Evolutionary conservation across 1,284 basidiomycete species (phyloP).

Genomic region (Ceratobasidium sp.): DNA sequence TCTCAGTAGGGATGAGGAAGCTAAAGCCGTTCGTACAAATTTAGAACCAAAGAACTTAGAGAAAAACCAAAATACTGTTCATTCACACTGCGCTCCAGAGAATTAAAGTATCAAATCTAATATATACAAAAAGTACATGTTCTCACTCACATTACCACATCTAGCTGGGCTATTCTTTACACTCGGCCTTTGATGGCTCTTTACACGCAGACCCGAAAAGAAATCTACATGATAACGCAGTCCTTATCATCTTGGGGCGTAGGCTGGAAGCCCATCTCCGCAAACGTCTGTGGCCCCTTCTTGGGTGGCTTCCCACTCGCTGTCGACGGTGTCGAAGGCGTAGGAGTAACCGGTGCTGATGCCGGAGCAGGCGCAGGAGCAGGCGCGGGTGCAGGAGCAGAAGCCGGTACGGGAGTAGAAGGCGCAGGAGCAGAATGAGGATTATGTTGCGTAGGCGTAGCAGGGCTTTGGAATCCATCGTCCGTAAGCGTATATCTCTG

Average conservation of each 20-base stretch:
- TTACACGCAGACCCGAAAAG: background rate
- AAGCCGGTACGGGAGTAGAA: conserved; percentile 6
- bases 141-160: background rate
- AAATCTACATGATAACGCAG: conserved; percentile 54
- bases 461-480: conserved; percentile 24
- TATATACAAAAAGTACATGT: conserved; percentile 26
- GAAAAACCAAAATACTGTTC: no score
- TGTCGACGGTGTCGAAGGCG: conserved; percentile 26
- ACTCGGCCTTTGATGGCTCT: background rate
- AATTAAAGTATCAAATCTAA: conserved; percentile 1
- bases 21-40: no score
- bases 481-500: conserved; percentile 32
- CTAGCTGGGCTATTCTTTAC: background rate
- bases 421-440: background rate
- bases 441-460: background rate
- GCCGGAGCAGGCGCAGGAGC: conserved; percentile 44
- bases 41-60: no score
- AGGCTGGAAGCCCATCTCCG: conserved; percentile 62
- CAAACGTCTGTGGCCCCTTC: conserved; percentile 59
- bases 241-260: conserved; percentile 57
- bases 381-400: conserved; percentile 23
- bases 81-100: background rate
- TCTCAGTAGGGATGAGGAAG: no score
- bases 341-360: conserved; percentile 5
- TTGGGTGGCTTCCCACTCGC: conserved; percentile 43